A percentile compares a stretch with the other conserved stretches of the same genome.
Conservation (phyloP, 345 rosid genomes). For the Linum lewisii region DNA sequence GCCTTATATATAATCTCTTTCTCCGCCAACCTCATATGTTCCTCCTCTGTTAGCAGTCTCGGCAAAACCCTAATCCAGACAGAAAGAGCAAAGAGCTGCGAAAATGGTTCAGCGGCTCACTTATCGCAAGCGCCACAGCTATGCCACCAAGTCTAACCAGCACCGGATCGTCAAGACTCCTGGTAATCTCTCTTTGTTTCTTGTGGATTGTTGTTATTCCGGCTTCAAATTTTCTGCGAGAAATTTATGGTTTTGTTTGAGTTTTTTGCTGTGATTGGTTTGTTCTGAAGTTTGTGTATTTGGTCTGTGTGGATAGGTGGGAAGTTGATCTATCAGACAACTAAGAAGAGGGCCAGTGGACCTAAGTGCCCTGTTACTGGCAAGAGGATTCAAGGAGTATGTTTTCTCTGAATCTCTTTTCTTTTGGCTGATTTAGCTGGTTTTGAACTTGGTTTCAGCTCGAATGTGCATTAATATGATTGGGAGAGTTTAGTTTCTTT, state of each 20-base stretch:
- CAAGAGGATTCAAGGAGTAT: conserved; percentile 31
- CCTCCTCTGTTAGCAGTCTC: background rate
- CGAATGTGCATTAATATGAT: background rate
- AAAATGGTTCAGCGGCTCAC: conserved; percentile 5
- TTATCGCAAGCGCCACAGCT: conserved; percentile 4
- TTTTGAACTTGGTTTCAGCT: background rate
- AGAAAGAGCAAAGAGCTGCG: background rate
- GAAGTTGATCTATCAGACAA: conserved; percentile 24
- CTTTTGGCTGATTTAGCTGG: background rate
- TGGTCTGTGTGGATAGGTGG: conserved; percentile 10
- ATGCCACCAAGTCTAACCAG: conserved; percentile 7
- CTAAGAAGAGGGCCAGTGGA: conserved; percentile 28
- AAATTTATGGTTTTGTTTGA: background rate
- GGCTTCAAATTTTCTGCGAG: background rate
- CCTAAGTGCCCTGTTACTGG: conserved; percentile 28
- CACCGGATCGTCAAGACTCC: conserved; percentile 7
- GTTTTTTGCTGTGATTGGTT: background rate
- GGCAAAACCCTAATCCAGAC: background rate
- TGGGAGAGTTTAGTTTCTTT: background rate
- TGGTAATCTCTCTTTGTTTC: conserved; percentile 1
- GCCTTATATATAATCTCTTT: background rate
- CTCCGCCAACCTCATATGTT: background rate
- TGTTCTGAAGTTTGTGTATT: background rate
- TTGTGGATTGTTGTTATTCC: background rate
- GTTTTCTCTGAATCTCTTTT: background rate